Base-by-base conservation (phyloP, 2,329 filamentous ascomycete species). In the Calonectria pseudoreteaudii region DNA sequence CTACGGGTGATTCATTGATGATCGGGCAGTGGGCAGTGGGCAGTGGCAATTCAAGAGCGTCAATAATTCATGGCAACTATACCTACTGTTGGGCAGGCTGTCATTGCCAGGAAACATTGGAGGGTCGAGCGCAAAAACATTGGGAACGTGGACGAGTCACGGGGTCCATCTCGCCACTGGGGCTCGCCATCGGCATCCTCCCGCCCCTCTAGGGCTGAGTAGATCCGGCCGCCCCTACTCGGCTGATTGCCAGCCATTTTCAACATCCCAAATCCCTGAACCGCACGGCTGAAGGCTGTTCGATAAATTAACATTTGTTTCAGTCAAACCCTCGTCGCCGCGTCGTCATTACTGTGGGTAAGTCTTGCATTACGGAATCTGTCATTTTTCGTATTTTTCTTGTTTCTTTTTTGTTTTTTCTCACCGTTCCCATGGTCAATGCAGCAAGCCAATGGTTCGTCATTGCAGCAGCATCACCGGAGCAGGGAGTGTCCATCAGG, bases 191-290 rank as follows among this genome's bases (percentile, higher is more conserved):
- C 68, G 60, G 52, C 44, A 67, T 71, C 70, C 70, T 68, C 65
- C 70, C 66, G 70, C 62, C 56, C 58, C 65, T 52, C 53, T 67
- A 72, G 70, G 70, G 70, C 70, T 72, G 70, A 72, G 65, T 36
- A 47, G 66, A 68, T 68, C 65, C 20, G 52, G 53, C 70, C 66
- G 53, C 65, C 50, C 23, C 30, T 44, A 49, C 60, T 68, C 66
- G 47, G 65, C 65, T 52, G 23, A 53, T 56, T 67, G 31, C 49
- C 47, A 67, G 38, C 44, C 31, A 44, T 65, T n/a, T 53, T 68
- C 66, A 50, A 68, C 52, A 60, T 50, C 38, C 66, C 28, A 60
- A 30, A 56, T 68, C 50, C 66, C 66, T 68, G 36, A 52, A n/a
- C 26, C 66, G 23, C 41, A 62, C 26, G 6, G n/a, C 30, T 30